These are phyloP conservation scores for Lepiota venenata DNA, from an alignment of 768 basidiomycete species.

Conservation along the genomic window DNA sequence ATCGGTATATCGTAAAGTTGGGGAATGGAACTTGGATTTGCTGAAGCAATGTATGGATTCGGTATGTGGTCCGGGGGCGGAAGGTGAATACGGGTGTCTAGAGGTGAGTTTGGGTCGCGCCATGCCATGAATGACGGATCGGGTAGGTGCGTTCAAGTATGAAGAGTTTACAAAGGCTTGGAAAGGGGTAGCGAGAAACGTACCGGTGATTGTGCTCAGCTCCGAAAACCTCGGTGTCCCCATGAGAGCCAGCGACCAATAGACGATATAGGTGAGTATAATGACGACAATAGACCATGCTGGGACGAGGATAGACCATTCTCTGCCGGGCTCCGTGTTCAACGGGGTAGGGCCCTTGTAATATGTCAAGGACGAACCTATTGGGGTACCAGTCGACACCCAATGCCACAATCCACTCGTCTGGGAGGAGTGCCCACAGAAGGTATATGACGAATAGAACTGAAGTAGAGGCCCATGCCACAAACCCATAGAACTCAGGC, in stretches of 20 bases:
- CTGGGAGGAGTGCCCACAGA: constrained; percentile 80
- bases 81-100: constrained; percentile 58
- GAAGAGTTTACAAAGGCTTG: no score
- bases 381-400: constrained; percentile 89
- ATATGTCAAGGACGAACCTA: constrained; percentile 42
- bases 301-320: constrained; percentile 83
- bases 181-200: not conserved
- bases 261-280: constrained; percentile 73
- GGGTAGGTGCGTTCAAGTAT: constrained; percentile 11
- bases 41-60: constrained; percentile 49
- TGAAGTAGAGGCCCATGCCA: constrained; percentile 77
- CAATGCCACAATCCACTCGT: constrained; percentile 56
- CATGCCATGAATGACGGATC: constrained; percentile 1
- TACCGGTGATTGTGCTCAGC: constrained; percentile 66
- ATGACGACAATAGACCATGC: constrained; percentile 70
- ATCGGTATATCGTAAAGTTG: constrained; percentile 82
- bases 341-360: not conserved
- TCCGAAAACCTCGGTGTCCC: constrained; percentile 70
- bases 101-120: not conserved
- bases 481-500: constrained; percentile 89
- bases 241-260: constrained; percentile 71
- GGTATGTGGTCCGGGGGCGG: constrained; percentile 32
- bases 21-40: constrained; percentile 46
- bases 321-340: constrained; percentile 38
- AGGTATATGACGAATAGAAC: constrained; percentile 68